Conservation (phyloP, 495 filamentous ascomycete species). For the Talaromyces liani region DNA sequence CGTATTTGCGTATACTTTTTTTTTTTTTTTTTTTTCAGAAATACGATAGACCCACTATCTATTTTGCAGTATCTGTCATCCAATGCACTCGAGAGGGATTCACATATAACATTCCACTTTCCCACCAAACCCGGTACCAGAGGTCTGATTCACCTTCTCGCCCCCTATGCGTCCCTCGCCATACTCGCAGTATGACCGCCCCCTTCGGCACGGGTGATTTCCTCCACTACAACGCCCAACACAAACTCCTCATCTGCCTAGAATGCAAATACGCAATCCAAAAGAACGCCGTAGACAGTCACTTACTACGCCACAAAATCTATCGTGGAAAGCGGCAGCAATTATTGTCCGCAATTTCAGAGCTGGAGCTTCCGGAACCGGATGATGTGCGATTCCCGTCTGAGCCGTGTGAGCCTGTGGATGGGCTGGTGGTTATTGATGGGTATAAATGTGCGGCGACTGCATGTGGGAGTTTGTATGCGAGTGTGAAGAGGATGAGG, state of each 20-base stretch:
- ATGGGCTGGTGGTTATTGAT: constrained; percentile 19
- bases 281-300: constrained; percentile 25
- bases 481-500: constrained; percentile 25
- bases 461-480: constrained; percentile 21
- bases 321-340: constrained; percentile 22
- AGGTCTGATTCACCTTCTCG: neutral
- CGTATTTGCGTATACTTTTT: neutral
- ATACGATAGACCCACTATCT: neutral
- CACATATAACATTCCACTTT: neutral
- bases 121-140: neutral
- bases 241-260: constrained; percentile 27
- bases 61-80: no score
- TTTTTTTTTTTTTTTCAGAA: neutral
- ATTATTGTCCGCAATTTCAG: constrained; percentile 18
- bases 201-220: constrained; percentile 14
- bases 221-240: constrained; percentile 20
- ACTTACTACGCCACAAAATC: constrained; percentile 29
- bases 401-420: constrained; percentile 17
- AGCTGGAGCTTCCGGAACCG: constrained; percentile 20
- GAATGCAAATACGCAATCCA: constrained; percentile 32
- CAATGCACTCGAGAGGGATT: neutral
- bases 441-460: constrained; percentile 20
- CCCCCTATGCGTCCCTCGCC: neutral
- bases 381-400: constrained; percentile 19
- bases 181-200: neutral